Base-by-base conservation (phyloP, 768 basidiomycete genomes). In the Floccularia luteovirens region DNA sequence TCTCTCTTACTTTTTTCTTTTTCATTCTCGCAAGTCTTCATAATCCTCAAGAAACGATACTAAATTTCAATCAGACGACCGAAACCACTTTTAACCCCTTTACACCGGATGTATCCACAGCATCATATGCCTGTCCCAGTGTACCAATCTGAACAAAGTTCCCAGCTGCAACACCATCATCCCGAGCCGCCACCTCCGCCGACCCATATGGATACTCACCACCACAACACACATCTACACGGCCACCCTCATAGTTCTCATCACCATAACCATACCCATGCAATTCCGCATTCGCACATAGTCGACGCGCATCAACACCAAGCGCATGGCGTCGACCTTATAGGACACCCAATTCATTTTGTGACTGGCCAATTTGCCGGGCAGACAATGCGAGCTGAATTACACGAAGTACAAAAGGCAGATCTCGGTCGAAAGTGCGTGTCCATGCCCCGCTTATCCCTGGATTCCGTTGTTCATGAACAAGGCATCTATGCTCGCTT, bases 401-500 rank as follows among this genome's bases (percentile, higher is more conserved):
- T 77, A 21, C 50, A 62, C 41, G 81, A 79, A 62, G 56, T 77
- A 10, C 81, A 83, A 49, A 77, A 78, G 43, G 79, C 81, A 4
- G 66, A 79, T 48, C 61, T 82, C 22, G 79, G 79, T n/a, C 62
- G 81, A 58, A 83, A 83, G 79, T 81, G 51, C 50, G 62, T 55
- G 36, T 43, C 28, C 43, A n/a, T n/a, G n/a, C 25, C n/a, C 36
- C 39, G 42, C 19, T 45, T 45, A 19, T 38, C 21, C 43, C 25
- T 31, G 25, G 13, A 24, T 24, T 46, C n/a, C n/a, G n/a, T 17
- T 31, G 22, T 19, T 20, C 16, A 17, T 17, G 3, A 25, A 16
- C 14, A 41, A 23, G 25, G 21, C 20, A 27, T 23, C 13, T 21
- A 14, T 14, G 27, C 25, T n/a, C 24, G 35, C 17, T 3, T 10